Percentiles rank a stretch among this genome's conserved stretches.
phyloP scores from a whole-genome alignment of 2,329 filamentous ascomycete species.

The Dactylellina parvicollis region DNA sequence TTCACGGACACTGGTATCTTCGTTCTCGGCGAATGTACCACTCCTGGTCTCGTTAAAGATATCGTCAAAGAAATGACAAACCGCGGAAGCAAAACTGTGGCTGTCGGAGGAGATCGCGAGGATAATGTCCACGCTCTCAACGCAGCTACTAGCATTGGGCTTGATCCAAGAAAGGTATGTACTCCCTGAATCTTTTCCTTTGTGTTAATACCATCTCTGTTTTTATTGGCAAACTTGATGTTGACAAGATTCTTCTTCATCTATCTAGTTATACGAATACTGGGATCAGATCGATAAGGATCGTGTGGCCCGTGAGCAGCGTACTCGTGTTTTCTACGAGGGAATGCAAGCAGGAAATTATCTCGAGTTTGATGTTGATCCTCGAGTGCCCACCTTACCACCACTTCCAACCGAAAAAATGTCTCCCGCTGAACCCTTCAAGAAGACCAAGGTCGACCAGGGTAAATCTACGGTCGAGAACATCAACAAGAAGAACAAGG shows the following conservation, averaged over 20 bases:
- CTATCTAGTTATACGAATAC: conserved; percentile 38
- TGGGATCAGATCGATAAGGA: conserved; percentile 16
- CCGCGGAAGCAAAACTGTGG: conserved; percentile 9
- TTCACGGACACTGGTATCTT: conserved; percentile 37
- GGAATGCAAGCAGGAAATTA: background rate
- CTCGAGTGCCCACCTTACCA: background rate
- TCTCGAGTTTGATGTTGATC: conserved; percentile 10
- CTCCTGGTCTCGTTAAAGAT: conserved; percentile 5
- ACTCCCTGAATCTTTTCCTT: background rate
- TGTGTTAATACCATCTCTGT: background rate
- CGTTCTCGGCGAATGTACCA: conserved; percentile 35
- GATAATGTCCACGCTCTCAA: conserved; percentile 28
- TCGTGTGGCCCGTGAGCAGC: background rate
- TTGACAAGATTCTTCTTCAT: background rate
- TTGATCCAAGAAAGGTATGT: conserved; percentile 42
- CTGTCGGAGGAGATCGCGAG: conserved; percentile 15
- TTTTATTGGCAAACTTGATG: background rate
- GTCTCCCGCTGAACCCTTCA: background rate
- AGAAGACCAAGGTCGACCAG: too few relatives aligned
- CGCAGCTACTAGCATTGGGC: conserved; percentile 23
- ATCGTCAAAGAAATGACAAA: conserved; percentile 14
- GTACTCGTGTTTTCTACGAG: conserved; percentile 7
- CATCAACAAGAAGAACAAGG: too few relatives aligned
- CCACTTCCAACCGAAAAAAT: background rate
- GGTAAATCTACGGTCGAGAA: too few relatives aligned